Percentiles rank a stretch among this genome's conserved stretches.
These are phyloP conservation scores for Carex littledalei DNA, from an alignment of 176 grass and related monocot species.

Conservation along the genomic window DNA sequence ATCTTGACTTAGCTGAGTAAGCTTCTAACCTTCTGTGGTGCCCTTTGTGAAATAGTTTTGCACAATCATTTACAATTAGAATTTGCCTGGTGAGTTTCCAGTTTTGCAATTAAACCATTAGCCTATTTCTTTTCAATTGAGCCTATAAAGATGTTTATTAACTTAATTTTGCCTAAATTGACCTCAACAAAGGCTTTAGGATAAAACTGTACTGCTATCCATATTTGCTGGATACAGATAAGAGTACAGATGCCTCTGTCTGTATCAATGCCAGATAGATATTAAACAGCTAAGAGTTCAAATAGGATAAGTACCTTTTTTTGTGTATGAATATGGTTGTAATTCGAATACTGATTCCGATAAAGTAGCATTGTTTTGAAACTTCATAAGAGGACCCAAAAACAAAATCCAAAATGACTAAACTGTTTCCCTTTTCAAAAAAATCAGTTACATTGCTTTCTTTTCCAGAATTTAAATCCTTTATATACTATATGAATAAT, in stretches of 20 bases:
- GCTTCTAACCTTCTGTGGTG: background rate
- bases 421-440: background rate
- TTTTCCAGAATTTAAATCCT: constrained; percentile 1
- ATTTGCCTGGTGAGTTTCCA: background rate
- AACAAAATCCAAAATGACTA: background rate
- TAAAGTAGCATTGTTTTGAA: background rate
- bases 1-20: constrained; percentile 66
- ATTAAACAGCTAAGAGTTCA: background rate
- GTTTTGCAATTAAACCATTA: background rate
- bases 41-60: background rate
- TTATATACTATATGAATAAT: background rate
- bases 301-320: background rate
- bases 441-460: background rate
- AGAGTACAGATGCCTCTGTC: background rate
- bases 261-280: background rate
- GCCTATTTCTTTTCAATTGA: background rate
- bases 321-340: background rate
- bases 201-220: background rate
- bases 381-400: background rate
- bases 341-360: background rate
- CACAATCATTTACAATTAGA: background rate
- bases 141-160: background rate
- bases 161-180: background rate
- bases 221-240: constrained; percentile 2
- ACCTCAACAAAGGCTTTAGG: background rate